phyloP scores from a whole-genome alignment of 148 eudicot genomes.

The Arctostaphylos glauca region DNA sequence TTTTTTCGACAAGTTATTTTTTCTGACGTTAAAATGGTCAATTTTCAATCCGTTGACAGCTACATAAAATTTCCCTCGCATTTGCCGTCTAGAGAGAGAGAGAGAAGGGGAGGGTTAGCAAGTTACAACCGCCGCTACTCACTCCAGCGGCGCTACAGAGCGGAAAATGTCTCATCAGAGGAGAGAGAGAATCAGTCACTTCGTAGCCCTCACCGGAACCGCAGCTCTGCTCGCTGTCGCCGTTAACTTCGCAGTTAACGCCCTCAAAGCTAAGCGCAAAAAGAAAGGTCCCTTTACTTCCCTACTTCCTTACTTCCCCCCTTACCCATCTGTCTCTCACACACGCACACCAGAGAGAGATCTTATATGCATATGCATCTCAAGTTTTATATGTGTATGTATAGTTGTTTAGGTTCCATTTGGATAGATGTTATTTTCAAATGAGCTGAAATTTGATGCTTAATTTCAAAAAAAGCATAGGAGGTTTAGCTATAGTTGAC shows the following conservation, averaged over 20 bases:
- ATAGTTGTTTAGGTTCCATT: background rate
- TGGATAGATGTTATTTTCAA: background rate
- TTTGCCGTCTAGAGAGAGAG: constrained; percentile 29
- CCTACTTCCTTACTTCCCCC: background rate
- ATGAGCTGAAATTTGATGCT: background rate
- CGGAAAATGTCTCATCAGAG: constrained; percentile 29
- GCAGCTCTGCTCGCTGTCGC: constrained; percentile 76
- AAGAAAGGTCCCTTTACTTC: constrained; percentile 42
- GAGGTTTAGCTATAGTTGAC: background rate
- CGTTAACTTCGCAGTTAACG: constrained; percentile 59
- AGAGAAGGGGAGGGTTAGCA: constrained; percentile 11
- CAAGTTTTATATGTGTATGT: too few species aligned
- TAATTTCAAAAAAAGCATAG: background rate
- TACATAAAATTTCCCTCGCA: constrained; percentile 33
- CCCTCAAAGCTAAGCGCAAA: constrained; percentile 43
- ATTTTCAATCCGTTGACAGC: too few species aligned
- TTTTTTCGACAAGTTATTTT: too few species aligned
- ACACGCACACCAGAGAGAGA: background rate
- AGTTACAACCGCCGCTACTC: constrained; percentile 12
- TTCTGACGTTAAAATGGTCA: too few species aligned
- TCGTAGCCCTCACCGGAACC: constrained; percentile 72
- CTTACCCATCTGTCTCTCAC: background rate
- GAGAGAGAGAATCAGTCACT: constrained; percentile 28
- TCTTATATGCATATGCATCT: too few species aligned
- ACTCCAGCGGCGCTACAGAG: background rate